phyloP scores from a whole-genome alignment of 1,284 basidiomycete species.

The Ustilago trichophora region DNA sequence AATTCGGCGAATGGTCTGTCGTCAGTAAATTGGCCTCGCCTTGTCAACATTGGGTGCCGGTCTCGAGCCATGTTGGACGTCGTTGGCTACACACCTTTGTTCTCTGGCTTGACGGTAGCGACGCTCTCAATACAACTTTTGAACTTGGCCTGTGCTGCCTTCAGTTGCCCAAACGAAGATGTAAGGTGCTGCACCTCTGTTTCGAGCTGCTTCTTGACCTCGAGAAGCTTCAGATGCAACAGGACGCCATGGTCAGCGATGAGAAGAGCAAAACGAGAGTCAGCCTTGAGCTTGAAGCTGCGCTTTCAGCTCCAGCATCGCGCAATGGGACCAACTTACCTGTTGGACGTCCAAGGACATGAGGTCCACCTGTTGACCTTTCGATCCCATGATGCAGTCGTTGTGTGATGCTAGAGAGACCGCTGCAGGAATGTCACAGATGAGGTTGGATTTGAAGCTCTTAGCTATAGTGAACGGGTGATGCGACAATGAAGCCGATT shows the following conservation, averaged over 20 bases:
- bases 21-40: no score
- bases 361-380: constrained; percentile 54
- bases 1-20: no score
- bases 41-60: no score
- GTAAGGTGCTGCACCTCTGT: constrained; percentile 93
- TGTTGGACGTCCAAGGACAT: constrained; percentile 53
- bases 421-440: no score
- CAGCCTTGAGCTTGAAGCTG: no score
- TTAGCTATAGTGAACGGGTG: no score
- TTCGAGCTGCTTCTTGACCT: constrained; percentile 63
- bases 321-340: constrained; percentile 40
- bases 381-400: constrained; percentile 40
- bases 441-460: no score
- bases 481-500: no score
- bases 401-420: neutral
- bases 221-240: constrained; percentile 49
- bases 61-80: neutral
- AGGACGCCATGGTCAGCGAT: no score
- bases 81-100: constrained; percentile 69
- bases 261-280: no score
- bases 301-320: no score
- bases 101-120: constrained; percentile 78
- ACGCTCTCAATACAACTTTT: constrained; percentile 84
- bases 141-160: constrained; percentile 92
- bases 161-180: constrained; percentile 89